Percentiles rank a stretch among this genome's conserved stretches.
Conservation (phyloP, 2,329 filamentous ascomycete genomes). For the Elsinoe batatas region DNA sequence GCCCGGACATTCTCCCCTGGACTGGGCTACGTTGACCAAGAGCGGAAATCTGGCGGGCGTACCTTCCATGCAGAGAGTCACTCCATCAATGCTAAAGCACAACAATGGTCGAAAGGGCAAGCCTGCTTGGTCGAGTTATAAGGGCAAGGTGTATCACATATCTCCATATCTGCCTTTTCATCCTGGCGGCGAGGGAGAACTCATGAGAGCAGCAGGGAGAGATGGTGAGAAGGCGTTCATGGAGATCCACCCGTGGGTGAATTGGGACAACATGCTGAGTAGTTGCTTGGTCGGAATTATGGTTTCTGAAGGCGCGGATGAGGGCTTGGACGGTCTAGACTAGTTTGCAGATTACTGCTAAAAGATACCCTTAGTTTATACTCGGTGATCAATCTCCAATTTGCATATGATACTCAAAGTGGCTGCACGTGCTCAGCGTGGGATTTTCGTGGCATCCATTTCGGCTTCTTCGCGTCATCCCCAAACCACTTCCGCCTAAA, state of each 20-base stretch:
- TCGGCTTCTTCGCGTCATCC: conserved; percentile 2
- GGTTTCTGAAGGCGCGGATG: conserved; percentile 45
- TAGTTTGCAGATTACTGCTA: conserved; percentile 25
- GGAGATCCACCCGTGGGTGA: conserved; percentile 58
- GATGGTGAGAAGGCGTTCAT: conserved; percentile 55
- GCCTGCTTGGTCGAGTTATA: conserved; percentile 83
- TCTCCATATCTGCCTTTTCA: conserved; percentile 84
- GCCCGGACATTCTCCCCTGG: conserved; percentile 89
- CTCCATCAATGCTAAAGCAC: conserved; percentile 65
- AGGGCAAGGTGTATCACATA: conserved; percentile 90
- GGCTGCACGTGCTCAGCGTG: background rate
- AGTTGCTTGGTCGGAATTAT: conserved; percentile 53
- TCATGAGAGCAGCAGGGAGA: conserved; percentile 68
- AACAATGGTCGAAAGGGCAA: conserved; percentile 75
- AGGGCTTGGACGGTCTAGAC: conserved; percentile 50
- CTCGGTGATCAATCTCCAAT: background rate
- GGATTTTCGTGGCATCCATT: background rate
- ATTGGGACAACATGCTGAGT: conserved; percentile 56
- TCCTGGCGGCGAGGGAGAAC: conserved; percentile 71
- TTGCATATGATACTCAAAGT: background rate
- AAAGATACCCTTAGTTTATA: background rate
- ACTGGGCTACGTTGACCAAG: conserved; percentile 83
- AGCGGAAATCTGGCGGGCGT: conserved; percentile 42
- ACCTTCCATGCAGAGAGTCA: conserved; percentile 56
- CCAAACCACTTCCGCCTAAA: conserved; percentile 3